phyloP scores from a whole-genome alignment of 306 rosid species.

The Acacia melanoxylon region DNA sequence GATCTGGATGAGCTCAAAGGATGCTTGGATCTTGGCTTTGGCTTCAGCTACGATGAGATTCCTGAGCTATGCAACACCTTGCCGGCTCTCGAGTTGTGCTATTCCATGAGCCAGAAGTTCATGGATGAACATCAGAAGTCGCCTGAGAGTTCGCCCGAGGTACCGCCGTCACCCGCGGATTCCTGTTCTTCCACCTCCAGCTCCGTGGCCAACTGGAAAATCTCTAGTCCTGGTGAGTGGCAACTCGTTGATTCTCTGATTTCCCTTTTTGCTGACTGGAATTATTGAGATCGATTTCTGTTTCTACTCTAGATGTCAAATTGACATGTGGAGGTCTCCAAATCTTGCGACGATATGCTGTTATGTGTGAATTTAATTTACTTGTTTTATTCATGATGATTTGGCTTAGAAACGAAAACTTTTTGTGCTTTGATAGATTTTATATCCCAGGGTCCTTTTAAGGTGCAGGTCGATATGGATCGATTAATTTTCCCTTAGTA shows the following conservation, averaged over 20 bases:
- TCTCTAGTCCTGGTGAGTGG: constrained; percentile 79
- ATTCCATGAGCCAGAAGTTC: constrained; percentile 77
- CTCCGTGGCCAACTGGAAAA: constrained; percentile 75
- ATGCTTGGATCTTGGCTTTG: constrained; percentile 86
- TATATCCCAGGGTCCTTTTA: not conserved
- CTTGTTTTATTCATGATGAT: not conserved
- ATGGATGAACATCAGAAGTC: constrained; percentile 54
- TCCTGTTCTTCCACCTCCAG: constrained; percentile 33
- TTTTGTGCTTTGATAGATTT: not conserved
- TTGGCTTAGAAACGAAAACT: not conserved
- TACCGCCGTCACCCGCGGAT: constrained; percentile 8
- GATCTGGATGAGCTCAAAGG: constrained; percentile 88
- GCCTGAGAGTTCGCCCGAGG: constrained; percentile 36
- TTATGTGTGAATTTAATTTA: not conserved
- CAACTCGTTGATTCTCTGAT: not conserved
- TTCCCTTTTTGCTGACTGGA: not conserved
- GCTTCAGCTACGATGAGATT: constrained; percentile 85
- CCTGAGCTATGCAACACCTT: constrained; percentile 86
- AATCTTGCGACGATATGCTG: not conserved
- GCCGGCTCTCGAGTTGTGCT: constrained; percentile 84
- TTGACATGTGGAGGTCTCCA: not conserved
- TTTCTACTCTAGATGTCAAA: not conserved
- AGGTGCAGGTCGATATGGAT: not conserved
- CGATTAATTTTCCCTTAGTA: no score
- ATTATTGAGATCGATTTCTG: not conserved